Evolutionary conservation across 1,139 yeast species (phyloP), one percentile per base, ranked within the genome.

Genomic region (Blastobotrys malaysiensis): DNA sequence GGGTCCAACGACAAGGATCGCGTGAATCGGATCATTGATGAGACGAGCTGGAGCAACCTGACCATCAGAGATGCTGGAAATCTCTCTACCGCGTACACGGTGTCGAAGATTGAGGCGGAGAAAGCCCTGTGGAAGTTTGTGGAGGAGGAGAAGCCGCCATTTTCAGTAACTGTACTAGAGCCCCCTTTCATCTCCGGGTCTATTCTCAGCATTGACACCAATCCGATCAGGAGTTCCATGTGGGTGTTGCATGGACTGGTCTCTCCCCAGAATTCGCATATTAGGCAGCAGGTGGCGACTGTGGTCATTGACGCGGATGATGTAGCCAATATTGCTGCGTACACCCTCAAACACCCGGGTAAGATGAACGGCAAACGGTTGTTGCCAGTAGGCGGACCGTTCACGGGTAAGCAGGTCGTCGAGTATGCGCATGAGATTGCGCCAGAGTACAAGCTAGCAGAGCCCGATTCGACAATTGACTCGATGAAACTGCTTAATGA

Each of bases 111-210:
- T 1, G 22, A 48, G 31, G 53, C 57, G 18, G 59, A 57, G 45
- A 31, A 47, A 36, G 54, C 54, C 1, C 26, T 53, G 26, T 58
- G 58, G 58, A 51, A 55, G 14, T 55, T 49, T 43, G 53, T 53
- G 13, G 48, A 53, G 21, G 18, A 14, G 26, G 52, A 53, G 66
- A 67, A 69, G 49, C 77, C 77, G 14, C 62, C 65, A 27, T 78
- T 77, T 61, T 62, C 65, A 4, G 64, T 76, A 45, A 64, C 78
- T 6, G 67, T 79, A 2, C 70, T 79, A 36, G 71, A 71, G 57
- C 84, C 85, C 7, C 73, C 75, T 1, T 72, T 65, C 51, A 77
- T 79, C 1, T 75, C 75, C 60, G 84, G 84, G 9, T 84, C 84
- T 5, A 57, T 67, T 52, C 52, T 68, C 24, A 61, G 60, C 18